phyloP scores from a whole-genome alignment of 2,329 filamentous ascomycete species.

The Ceratocystis eucalypticola region DNA sequence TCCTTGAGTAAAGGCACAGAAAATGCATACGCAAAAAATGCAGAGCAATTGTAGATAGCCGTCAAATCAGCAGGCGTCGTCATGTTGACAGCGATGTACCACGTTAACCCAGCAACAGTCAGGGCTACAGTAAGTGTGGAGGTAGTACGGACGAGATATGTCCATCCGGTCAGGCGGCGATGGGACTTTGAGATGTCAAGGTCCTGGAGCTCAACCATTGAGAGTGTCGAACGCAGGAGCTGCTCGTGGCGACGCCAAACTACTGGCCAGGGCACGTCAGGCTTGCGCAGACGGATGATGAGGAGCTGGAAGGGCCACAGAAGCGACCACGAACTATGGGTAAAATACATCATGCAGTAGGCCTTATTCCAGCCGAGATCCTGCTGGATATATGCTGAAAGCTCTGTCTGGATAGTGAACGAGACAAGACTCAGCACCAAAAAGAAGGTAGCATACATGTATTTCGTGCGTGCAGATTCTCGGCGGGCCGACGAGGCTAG shows the following conservation, averaged over 20 bases:
- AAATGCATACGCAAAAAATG: slow-evolving; percentile 97
- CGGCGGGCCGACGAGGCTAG: slow-evolving; percentile 29
- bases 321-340: slow-evolving; percentile 83
- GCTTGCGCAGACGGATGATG: slow-evolving; percentile 66
- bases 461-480: slow-evolving; percentile 55
- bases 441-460: slow-evolving; percentile 76
- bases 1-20: slow-evolving; percentile 82
- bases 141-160: slow-evolving; percentile 68
- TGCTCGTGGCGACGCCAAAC: slow-evolving; percentile 63
- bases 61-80: slow-evolving; percentile 90
- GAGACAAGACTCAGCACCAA: slow-evolving; percentile 68
- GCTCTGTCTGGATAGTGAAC: slow-evolving; percentile 91
- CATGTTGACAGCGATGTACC: slow-evolving; percentile 90
- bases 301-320: slow-evolving; percentile 78
- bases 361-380: slow-evolving; percentile 90
- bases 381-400: slow-evolving; percentile 87
- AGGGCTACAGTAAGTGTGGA: slow-evolving; percentile 71
- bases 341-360: slow-evolving; percentile 99
- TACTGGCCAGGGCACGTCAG: slow-evolving; percentile 60
- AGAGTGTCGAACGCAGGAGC: slow-evolving; percentile 40
- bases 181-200: slow-evolving; percentile 45
- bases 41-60: slow-evolving; percentile 97
- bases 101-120: slow-evolving; percentile 80
- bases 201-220: slow-evolving; percentile 75
- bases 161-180: slow-evolving; percentile 29